Base-by-base conservation (phyloP, 176 grass and related monocot species). In the Musa beccarii region DNA sequence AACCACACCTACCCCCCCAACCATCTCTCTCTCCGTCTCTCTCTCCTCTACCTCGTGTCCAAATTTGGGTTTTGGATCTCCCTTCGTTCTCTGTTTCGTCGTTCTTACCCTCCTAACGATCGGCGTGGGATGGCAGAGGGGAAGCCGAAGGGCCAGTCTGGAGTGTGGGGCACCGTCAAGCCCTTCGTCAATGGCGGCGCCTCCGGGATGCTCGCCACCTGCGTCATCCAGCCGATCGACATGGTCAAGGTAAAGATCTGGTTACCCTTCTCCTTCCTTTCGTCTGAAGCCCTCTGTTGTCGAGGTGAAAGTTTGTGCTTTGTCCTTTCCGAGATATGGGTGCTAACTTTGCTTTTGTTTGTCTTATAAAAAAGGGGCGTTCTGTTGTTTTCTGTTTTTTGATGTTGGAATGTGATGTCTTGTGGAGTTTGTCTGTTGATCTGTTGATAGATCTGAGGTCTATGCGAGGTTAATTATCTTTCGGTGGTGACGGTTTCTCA, bases 141-240 rank as follows among this genome's bases (percentile, higher is more conserved):
- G 16, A 69, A 69, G 29, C 22, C 34, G 29, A 69, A 69, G 15
- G 7, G 1, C 34, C 34, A 69, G 67, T 50, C 8, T 17, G 67
- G 67, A 69, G 15, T 51, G 5, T 95, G 92, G 92, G 71, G 74
- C 76, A 88, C 92, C 71, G 74, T 95, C 50, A 88, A 88, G 85
- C 92, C 93, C 59, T 96, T 92, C 83, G 87, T 83, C 70, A 92
- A 96, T 87, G 93, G 93, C 61, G 93, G 89, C 34, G 85, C 79
- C 78, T 90, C 93, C 54, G 93, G 93, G 17, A 96, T 96, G 93
- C 93, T 96, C 69, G 93, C 93, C 34, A 92, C 89, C 78, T 96
- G 89, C 89, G 83, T 96, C 63, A 96, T 96, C 81, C 93, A 92
- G 75, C 93, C 93, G 49, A 87, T 93, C 80, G 94, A 93, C 65